Evolutionary conservation across 768 basidiomycete genomes (phyloP).

Genomic region (Boletus vermiculosoides): DNA sequence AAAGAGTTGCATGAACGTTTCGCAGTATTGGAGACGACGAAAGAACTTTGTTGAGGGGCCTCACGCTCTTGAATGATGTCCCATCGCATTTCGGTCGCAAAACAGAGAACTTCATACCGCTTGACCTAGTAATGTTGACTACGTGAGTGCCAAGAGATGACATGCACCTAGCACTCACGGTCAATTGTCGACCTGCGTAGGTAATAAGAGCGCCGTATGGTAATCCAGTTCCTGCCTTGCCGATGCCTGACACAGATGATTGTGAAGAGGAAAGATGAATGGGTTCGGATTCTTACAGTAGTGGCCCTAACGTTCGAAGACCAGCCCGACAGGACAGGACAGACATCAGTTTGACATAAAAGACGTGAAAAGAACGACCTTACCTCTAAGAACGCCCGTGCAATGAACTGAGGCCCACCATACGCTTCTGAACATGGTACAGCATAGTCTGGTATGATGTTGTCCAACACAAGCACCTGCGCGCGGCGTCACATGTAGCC

Average conservation of each 20-base stretch:
- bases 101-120: constrained; percentile 31
- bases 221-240: constrained; percentile 27
- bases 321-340: not conserved
- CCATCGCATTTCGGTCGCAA: constrained; percentile 29
- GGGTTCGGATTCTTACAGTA: constrained; percentile 21
- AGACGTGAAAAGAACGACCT: not conserved
- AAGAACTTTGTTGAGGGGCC: constrained; percentile 18
- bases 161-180: constrained; percentile 9
- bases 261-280: not conserved
- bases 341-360: not conserved
- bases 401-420: constrained; percentile 29
- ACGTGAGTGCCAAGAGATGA: not conserved
- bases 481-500: too few relatives aligned
- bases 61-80: constrained; percentile 4
- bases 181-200: constrained; percentile 23
- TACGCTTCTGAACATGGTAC: constrained; percentile 27
- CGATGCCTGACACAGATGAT: constrained; percentile 18
- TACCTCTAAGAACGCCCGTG: constrained; percentile 27
- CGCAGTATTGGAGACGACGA: constrained; percentile 12
- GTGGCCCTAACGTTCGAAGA: constrained; percentile 19
- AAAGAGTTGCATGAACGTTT: not conserved
- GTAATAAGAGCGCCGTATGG: constrained; percentile 27
- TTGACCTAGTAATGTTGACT: constrained; percentile 16
- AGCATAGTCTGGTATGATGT: constrained; percentile 30
- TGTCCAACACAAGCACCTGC: constrained; percentile 29